Conservation (phyloP, 2,329 filamentous ascomycete species). For the Macroventuria anomochaeta region DNA sequence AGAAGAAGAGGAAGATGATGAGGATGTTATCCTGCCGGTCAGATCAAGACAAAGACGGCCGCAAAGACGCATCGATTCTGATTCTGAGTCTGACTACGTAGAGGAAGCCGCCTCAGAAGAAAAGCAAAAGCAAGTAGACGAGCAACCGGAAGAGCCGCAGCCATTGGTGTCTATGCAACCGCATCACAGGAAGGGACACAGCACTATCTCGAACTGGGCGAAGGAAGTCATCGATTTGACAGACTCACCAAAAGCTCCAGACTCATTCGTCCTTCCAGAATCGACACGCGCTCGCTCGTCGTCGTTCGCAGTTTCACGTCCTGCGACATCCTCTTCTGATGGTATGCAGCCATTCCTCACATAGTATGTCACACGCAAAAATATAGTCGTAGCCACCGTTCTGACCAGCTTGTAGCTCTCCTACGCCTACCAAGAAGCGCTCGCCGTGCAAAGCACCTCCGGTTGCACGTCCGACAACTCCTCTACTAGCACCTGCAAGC, state of each 20-base stretch:
- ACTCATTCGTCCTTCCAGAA: slow-evolving; percentile 29
- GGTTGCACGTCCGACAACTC: slow-evolving; percentile 40
- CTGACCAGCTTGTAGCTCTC: slow-evolving; percentile 28
- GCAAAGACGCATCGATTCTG: slow-evolving; percentile 23
- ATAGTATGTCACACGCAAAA: slow-evolving; percentile 31
- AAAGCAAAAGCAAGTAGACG: slow-evolving; percentile 7
- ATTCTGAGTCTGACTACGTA: slow-evolving; percentile 36
- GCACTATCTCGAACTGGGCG: slow-evolving; percentile 39
- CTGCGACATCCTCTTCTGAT: slow-evolving; percentile 39
- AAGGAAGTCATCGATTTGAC: slow-evolving; percentile 45
- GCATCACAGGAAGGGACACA: slow-evolving; percentile 35
- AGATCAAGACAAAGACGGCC: slow-evolving; percentile 25
- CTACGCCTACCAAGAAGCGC: slow-evolving; percentile 42
- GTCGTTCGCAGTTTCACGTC: slow-evolving; percentile 38
- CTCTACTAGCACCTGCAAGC: slow-evolving; percentile 34
- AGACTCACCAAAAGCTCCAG: slow-evolving; percentile 32
- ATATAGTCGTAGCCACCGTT: no score
- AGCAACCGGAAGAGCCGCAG: slow-evolving; percentile 10
- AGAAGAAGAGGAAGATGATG: slow-evolving; percentile 32
- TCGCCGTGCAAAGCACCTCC: slow-evolving; percentile 46
- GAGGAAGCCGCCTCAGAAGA: slow-evolving; percentile 3
- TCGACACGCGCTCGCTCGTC: slow-evolving; percentile 28
- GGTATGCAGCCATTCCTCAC: slow-evolving; percentile 38
- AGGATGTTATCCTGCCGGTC: slow-evolving; percentile 35
- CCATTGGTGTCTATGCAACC: slow-evolving; percentile 31